phyloP scores from a whole-genome alignment of 169 alveolate species.

The Plasmodium gaboni region DNA sequence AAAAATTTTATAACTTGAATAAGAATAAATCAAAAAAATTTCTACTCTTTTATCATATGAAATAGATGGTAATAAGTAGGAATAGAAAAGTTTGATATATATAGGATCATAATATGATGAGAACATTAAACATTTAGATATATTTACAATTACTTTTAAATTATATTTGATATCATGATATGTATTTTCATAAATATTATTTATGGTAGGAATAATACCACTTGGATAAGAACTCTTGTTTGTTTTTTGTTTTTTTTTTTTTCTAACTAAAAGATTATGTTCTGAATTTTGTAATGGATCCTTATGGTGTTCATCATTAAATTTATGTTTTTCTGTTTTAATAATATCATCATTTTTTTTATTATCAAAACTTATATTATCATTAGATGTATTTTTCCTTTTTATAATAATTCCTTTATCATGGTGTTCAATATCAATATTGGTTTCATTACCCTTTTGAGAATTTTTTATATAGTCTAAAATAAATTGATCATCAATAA shows the following conservation, averaged over 20 bases:
- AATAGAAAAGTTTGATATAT: constrained; percentile 50
- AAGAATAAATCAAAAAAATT: constrained; percentile 47
- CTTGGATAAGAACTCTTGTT: neutral
- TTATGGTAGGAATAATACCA: neutral
- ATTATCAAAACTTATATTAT: neutral
- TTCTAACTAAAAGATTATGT: neutral
- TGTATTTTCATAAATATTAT: constrained; percentile 46
- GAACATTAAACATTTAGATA: constrained; percentile 30
- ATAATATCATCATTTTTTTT: neutral
- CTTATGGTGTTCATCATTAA: no score
- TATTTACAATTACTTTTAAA: constrained; percentile 15
- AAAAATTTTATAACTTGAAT: constrained; percentile 33
- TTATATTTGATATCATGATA: constrained; percentile 51
- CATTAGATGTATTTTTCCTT: neutral
- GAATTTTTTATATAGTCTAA: neutral
- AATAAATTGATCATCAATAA: neutral
- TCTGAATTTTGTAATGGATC: neutral
- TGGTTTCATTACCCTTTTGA: neutral
- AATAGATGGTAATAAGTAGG: constrained; percentile 52
- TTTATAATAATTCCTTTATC: constrained; percentile 1
- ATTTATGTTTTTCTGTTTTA: neutral
- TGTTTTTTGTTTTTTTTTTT: constrained; percentile 4
- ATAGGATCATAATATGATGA: constrained; percentile 47
- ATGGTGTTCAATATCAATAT: neutral
- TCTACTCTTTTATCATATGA: constrained; percentile 65